phyloP scores from a whole-genome alignment of 305 asterid genomes.

The Rubia occidens region DNA sequence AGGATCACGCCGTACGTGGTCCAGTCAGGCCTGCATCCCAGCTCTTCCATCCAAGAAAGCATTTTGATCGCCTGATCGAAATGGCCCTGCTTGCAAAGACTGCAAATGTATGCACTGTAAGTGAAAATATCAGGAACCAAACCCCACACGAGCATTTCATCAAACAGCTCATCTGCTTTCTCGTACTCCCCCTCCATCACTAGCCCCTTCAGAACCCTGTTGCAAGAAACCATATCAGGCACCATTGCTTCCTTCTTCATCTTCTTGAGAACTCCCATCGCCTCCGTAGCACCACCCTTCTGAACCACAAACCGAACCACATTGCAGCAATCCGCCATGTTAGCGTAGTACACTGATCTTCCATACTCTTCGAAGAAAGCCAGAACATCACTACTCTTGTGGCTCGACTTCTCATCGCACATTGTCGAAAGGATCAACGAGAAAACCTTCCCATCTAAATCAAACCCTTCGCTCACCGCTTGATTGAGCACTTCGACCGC shows the following conservation, averaged over 20 bases:
- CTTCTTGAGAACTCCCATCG: constrained; percentile 35
- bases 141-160: constrained; percentile 66
- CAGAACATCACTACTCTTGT: constrained; percentile 24
- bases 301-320: constrained; percentile 38
- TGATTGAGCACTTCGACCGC: constrained; percentile 41
- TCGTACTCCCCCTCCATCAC: constrained; percentile 27
- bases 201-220: constrained; percentile 45
- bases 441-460: constrained; percentile 34
- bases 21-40: constrained; percentile 51
- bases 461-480: constrained; percentile 46
- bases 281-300: constrained; percentile 30
- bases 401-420: constrained; percentile 26
- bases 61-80: constrained; percentile 40
- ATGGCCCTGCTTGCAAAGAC: constrained; percentile 52
- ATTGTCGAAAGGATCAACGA: constrained; percentile 43
- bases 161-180: constrained; percentile 56
- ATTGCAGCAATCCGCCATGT: constrained; percentile 40
- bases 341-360: constrained; percentile 38
- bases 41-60: constrained; percentile 42
- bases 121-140: constrained; percentile 49
- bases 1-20: constrained; percentile 31
- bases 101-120: constrained; percentile 44
- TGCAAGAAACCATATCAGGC: constrained; percentile 44
- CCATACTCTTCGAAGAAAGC: constrained; percentile 37
- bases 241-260: constrained; percentile 37